phyloP scores from a whole-genome alignment of 306 rosid species.

The Dryas drummondii region DNA sequence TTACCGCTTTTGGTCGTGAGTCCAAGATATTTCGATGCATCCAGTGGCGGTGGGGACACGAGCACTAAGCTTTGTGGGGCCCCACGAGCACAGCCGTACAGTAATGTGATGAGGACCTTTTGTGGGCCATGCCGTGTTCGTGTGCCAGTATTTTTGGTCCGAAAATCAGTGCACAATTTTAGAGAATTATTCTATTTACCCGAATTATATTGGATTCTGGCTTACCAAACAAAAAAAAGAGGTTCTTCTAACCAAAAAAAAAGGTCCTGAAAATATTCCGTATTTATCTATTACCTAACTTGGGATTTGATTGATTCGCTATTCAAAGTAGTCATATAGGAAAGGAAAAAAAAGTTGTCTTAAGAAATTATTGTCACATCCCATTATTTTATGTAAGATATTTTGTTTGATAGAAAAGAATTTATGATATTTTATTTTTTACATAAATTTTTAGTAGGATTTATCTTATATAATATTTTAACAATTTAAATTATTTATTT shows the following conservation, averaged over 20 bases:
- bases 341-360: too few relatives aligned
- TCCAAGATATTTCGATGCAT: conserved; percentile 7
- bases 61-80: conserved; percentile 7
- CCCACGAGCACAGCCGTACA: conserved; percentile 24
- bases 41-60: conserved; percentile 30
- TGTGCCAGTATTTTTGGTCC: conserved; percentile 8
- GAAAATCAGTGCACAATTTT: conserved; percentile 36
- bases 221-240: too few relatives aligned
- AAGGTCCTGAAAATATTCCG: not conserved
- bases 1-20: not conserved
- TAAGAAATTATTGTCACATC: too few relatives aligned
- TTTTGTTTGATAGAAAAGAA: too few relatives aligned
- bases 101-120: conserved; percentile 28
- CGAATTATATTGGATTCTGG: not conserved
- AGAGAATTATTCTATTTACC: conserved; percentile 12
- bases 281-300: not conserved
- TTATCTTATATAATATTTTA: too few relatives aligned
- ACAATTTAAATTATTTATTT: too few relatives aligned
- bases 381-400: too few relatives aligned
- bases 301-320: not conserved
- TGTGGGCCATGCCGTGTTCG: conserved; percentile 33
- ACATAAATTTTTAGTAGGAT: too few relatives aligned
- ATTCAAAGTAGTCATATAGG: not conserved
- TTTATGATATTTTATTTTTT: too few relatives aligned
- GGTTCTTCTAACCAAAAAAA: not conserved